Evolutionary conservation across 83 land plant species (phyloP), one percentile per base, ranked within the genome.

Genomic region (Larix sibirica): DNA sequence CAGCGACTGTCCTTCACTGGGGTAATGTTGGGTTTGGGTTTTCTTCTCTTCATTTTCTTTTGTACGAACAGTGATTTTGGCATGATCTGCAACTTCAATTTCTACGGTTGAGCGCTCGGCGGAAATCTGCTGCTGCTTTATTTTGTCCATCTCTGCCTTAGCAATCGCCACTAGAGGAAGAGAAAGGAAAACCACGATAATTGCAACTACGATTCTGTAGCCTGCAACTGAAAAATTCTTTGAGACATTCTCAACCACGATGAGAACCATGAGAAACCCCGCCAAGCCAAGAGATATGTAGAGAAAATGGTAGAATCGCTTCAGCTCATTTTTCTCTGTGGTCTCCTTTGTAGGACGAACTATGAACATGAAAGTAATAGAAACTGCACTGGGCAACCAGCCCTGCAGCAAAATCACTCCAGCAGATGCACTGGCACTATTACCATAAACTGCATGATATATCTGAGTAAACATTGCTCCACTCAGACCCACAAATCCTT

Each of bases 401-500:
- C 61, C 80, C 9, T 24, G 38, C 20, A 79, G 80, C 24, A 79
- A 50, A 20, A 78, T 78, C 23, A 78, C 6, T 6, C 23, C 75
- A 23, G 16, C 28, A n/a, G 75, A 17, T 33, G 26, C 66, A n/a
- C 66, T 63, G 7, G n/a, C 26, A 58, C 50, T 20, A 16, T 50
- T 7, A 4, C 80, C 80, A 78, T 78, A 50, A 12, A 78, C 18
- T 12, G 80, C 61, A 54, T 78, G 23, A 26, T 50, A 78, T 12
- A 54, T 24, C 20, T 78, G 80, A 47, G 80, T 78, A 59, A 78
- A 78, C 10, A 92, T 81, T 24, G 96, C 96, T 13, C 96, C 96
- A 65, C 95, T 90, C 26, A 94, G 87, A 6, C 96, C 95, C 6
- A 86, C 83, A 69, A 89, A 94, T 1, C 93, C 94, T 80, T 94